Conservation (phyloP, 768 basidiomycete genomes). For the Boletus vinaceobasis region DNA sequence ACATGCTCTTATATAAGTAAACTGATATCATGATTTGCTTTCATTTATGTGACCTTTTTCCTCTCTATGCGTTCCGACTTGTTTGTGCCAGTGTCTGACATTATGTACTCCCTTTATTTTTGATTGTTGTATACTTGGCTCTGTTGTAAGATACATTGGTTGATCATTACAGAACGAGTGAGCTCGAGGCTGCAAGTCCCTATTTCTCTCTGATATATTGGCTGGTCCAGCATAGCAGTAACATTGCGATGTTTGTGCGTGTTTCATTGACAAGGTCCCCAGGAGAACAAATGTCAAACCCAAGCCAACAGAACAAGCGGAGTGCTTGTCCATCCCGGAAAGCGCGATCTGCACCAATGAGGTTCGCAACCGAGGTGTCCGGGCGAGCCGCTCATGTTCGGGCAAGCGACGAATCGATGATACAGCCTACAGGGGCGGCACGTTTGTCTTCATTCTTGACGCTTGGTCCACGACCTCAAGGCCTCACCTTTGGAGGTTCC, state of each 20-base stretch:
- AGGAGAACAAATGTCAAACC: too few species aligned
- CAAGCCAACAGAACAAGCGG: too few species aligned
- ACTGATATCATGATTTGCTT: background rate
- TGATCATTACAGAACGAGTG: background rate
- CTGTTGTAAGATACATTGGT: slow-evolving; percentile 7
- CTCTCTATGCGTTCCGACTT: background rate
- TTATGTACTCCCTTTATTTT: background rate
- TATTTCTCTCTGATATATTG: background rate
- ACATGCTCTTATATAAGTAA: too few species aligned
- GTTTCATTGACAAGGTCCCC: too few species aligned
- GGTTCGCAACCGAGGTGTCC: background rate
- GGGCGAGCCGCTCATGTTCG: background rate
- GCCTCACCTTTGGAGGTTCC: background rate
- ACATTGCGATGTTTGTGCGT: too few species aligned
- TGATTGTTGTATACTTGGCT: background rate
- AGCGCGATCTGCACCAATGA: background rate
- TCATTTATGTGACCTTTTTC: slow-evolving; percentile 1
- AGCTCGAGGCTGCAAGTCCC: too few species aligned
- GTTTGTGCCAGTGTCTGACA: background rate
- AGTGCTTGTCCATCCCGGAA: background rate
- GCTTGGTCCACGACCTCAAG: too few species aligned
- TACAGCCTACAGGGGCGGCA: too few species aligned
- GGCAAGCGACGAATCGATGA: too few species aligned
- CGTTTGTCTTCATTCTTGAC: background rate
- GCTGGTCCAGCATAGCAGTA: background rate